Evolutionary conservation across 495 filamentous ascomycete species (phyloP).

Genomic region (Xylaria nigripes): DNA sequence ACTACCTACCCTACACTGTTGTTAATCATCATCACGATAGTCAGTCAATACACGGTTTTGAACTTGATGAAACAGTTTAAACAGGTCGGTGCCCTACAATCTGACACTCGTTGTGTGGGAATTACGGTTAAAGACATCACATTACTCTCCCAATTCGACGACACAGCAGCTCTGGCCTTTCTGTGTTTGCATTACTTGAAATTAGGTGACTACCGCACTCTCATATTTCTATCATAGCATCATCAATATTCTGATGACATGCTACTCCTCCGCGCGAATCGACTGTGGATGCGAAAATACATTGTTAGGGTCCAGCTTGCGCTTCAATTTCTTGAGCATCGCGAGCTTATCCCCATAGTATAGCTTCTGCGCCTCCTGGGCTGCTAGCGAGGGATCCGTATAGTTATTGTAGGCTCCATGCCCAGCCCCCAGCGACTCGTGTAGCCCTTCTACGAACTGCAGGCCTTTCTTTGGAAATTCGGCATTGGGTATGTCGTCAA

Average conservation of each 20-base stretch:
- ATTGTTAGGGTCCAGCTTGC: conserved; percentile 35
- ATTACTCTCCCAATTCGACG: too few relatives aligned
- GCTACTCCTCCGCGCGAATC: conserved; percentile 13
- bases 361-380: conserved; percentile 33
- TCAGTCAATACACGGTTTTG: too few relatives aligned
- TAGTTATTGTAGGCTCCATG: conserved; percentile 53
- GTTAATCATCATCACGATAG: too few relatives aligned
- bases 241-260: background rate
- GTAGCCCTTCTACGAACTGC: conserved; percentile 36
- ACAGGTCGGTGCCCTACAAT: too few relatives aligned
- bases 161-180: too few relatives aligned
- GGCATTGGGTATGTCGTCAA: conserved; percentile 13
- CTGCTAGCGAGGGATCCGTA: conserved; percentile 45
- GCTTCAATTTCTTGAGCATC: conserved; percentile 37
- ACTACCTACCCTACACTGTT: too few relatives aligned
- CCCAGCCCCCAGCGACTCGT: conserved; percentile 26
- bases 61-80: too few relatives aligned
- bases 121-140: too few relatives aligned
- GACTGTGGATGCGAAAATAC: conserved; percentile 51
- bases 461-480: conserved; percentile 31
- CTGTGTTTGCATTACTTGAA: too few relatives aligned
- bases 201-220: too few relatives aligned
- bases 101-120: too few relatives aligned
- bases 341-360: conserved; percentile 39
- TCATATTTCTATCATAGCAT: background rate